These are phyloP conservation scores for Penicillium sp. DNA, from an alignment of 2,329 filamentous ascomycete genomes.

Conservation along the genomic window DNA sequence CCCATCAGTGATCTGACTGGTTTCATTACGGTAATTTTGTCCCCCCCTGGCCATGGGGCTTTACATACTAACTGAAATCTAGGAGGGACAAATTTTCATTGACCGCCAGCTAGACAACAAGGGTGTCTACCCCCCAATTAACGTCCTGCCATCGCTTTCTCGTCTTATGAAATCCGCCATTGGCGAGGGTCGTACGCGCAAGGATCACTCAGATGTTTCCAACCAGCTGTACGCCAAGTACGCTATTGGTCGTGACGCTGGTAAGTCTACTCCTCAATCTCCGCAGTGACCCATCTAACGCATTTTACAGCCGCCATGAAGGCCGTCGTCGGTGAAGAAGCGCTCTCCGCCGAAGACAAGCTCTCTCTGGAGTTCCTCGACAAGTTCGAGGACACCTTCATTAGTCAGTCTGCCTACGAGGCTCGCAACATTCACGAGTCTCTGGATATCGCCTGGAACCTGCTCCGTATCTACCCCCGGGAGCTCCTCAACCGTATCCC, in stretches of 20 bases:
- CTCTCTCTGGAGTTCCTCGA: constrained; percentile 96
- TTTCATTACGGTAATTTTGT: constrained; percentile 72
- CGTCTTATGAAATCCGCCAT: constrained; percentile 99
- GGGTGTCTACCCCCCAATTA: constrained; percentile 97
- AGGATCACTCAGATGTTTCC: constrained; percentile 96
- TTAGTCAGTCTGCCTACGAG: constrained; percentile 89
- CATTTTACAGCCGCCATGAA: constrained; percentile 78
- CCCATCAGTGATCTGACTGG: constrained; percentile 98
- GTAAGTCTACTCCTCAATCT: constrained; percentile 30
- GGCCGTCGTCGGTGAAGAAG: constrained; percentile 97
- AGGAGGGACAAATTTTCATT: constrained; percentile 94
- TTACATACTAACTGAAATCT: neutral
- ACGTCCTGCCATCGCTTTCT: constrained; percentile 94
- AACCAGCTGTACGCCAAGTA: constrained; percentile 99
- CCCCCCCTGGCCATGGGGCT: neutral
- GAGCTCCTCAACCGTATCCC: constrained; percentile 95
- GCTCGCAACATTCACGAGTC: constrained; percentile 89
- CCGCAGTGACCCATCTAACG: neutral
- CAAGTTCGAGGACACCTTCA: constrained; percentile 96
- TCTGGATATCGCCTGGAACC: constrained; percentile 91
- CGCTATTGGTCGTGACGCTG: constrained; percentile 94
- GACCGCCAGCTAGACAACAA: constrained; percentile 94
- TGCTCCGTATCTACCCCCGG: constrained; percentile 97
- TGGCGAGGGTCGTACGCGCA: constrained; percentile 92
- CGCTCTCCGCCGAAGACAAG: constrained; percentile 93